phyloP scores from a whole-genome alignment of 108 stramenopile genomes.

The Cafeteria roenbergensis region DNA sequence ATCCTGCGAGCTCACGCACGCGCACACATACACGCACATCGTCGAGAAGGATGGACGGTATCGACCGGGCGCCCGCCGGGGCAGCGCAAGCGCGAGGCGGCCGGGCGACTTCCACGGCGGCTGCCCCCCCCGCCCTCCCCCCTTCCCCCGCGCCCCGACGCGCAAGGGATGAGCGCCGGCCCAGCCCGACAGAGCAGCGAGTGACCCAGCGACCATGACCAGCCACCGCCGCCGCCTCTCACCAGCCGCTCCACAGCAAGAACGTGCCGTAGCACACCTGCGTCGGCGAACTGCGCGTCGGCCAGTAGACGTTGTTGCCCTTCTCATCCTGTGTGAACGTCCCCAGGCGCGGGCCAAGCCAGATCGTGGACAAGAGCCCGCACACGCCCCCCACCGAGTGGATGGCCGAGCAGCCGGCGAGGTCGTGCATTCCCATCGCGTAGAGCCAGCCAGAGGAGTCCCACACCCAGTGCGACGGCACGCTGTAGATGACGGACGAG shows the following conservation, averaged over 20 bases:
- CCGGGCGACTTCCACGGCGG: too few relatives aligned
- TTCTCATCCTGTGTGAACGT: conserved; percentile 15
- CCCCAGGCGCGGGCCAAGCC: conserved; percentile 12
- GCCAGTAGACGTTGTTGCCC: conserved; percentile 9
- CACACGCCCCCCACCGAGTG: conserved; percentile 29
- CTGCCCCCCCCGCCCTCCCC: too few relatives aligned
- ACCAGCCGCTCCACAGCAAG: conserved; percentile 24
- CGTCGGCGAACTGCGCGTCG: conserved; percentile 16
- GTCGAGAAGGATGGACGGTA: too few relatives aligned
- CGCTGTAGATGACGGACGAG: conserved; percentile 28
- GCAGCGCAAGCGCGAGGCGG: too few relatives aligned
- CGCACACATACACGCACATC: too few relatives aligned
- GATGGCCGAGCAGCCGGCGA: conserved; percentile 28
- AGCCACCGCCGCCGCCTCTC: too few relatives aligned
- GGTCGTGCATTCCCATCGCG: conserved; percentile 28
- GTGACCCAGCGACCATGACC: too few relatives aligned
- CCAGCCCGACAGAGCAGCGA: too few relatives aligned
- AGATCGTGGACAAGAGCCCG: conserved; percentile 2
- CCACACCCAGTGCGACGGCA: conserved; percentile 35
- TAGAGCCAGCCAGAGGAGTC: conserved; percentile 18
- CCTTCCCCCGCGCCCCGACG: too few relatives aligned
- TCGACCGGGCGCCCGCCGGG: too few relatives aligned
- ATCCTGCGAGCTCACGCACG: too few relatives aligned
- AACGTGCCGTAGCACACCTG: conserved; percentile 16
- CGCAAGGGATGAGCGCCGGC: too few relatives aligned